phyloP scores from a whole-genome alignment of 495 filamentous ascomycete species.

The Pseudevernia furfuracea region DNA sequence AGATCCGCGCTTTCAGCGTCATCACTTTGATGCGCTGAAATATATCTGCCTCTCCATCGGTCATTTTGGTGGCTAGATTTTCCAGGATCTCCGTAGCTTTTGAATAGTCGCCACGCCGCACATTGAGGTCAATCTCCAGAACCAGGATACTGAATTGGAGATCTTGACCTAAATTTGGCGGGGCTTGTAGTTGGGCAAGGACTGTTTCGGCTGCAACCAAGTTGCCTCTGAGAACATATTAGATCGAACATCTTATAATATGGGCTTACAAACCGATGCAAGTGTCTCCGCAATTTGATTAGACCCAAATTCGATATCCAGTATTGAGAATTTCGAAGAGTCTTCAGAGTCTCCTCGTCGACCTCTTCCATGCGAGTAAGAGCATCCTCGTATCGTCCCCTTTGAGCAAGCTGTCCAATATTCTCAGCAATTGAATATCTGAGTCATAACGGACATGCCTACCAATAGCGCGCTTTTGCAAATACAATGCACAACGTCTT shows the following conservation, averaged over 20 bases:
- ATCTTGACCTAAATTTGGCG: slow-evolving; percentile 54
- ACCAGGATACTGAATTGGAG: slow-evolving; percentile 60
- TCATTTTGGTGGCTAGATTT: slow-evolving; percentile 52
- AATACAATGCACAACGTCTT: slow-evolving; percentile 67
- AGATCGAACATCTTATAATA: slow-evolving; percentile 1
- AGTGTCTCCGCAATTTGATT: slow-evolving; percentile 59
- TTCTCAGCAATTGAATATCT: slow-evolving; percentile 20
- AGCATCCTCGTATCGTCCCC: slow-evolving; percentile 66
- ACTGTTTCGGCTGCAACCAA: slow-evolving; percentile 59
- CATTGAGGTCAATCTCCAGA: slow-evolving; percentile 62
- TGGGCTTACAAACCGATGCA: slow-evolving; percentile 47
- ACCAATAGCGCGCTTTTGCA: slow-evolving; percentile 52
- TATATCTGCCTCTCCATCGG: slow-evolving; percentile 66
- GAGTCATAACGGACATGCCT: slow-evolving; percentile 20
- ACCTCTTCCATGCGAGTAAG: slow-evolving; percentile 59
- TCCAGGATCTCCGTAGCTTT: slow-evolving; percentile 63
- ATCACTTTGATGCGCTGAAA: slow-evolving; percentile 68
- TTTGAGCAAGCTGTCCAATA: slow-evolving; percentile 43
- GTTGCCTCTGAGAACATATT: slow-evolving; percentile 44
- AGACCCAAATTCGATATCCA: slow-evolving; percentile 68
- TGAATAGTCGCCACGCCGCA: slow-evolving; percentile 54
- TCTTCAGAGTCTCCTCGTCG: slow-evolving; percentile 56
- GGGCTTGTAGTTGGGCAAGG: slow-evolving; percentile 52
- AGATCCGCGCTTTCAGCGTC: slow-evolving; percentile 65
- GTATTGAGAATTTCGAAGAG: slow-evolving; percentile 70